Conservation (phyloP, 2,329 filamentous ascomycete species). For the Aspergillus sp. region DNA sequence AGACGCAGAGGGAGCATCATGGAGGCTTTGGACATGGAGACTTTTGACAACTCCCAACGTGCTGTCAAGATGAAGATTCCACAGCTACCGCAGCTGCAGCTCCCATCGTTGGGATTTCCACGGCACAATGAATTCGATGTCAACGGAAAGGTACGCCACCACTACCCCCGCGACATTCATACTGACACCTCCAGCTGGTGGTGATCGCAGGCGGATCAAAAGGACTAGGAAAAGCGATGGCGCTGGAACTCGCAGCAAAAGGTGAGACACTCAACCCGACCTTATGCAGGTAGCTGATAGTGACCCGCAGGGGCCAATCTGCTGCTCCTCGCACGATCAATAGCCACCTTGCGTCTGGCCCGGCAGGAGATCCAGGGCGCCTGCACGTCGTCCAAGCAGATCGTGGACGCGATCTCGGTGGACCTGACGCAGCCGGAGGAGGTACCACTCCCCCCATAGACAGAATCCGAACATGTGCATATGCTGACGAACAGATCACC, state of each 20-base stretch:
- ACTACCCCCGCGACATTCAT: too few species aligned
- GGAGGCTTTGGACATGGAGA: not conserved
- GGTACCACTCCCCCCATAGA: not conserved
- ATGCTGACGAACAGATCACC: not conserved
- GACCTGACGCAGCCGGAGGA: conserved; percentile 5
- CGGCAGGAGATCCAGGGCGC: conserved; percentile 6
- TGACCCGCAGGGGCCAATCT: conserved; percentile 5
- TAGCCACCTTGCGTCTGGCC: not conserved
- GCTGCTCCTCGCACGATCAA: conserved; percentile 4
- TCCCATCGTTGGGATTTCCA: not conserved
- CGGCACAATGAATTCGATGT: conserved; percentile 4
- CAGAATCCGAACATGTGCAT: too few species aligned
- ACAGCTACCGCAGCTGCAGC: not conserved
- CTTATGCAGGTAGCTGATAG: not conserved
- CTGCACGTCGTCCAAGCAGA: conserved; percentile 5
- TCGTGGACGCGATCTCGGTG: conserved; percentile 2
- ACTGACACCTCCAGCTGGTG: conserved; percentile 4
- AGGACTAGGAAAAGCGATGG: conserved; percentile 7
- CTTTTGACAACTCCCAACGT: not conserved
- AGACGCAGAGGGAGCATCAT: not conserved
- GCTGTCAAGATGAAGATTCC: not conserved
- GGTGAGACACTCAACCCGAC: not conserved
- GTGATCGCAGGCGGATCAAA: conserved; percentile 7
- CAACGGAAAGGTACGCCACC: not conserved
- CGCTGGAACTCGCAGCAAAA: conserved; percentile 5